Evolutionary conservation across 2,329 filamentous ascomycete species (phyloP).

Genomic region (Microsporum canis): DNA sequence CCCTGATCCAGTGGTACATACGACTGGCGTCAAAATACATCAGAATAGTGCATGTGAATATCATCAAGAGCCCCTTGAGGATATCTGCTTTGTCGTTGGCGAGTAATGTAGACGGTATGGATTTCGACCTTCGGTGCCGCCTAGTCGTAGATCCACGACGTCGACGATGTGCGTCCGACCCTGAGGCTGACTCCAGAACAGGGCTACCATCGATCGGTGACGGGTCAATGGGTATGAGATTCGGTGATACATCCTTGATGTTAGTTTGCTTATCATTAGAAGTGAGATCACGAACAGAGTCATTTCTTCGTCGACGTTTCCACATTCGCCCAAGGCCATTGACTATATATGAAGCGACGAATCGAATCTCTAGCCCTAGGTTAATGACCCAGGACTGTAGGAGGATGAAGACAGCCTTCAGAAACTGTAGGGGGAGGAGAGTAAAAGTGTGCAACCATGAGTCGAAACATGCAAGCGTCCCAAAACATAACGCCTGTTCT

Average conservation of each 20-base stretch:
- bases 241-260: constrained; percentile 11
- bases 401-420: constrained; percentile 67
- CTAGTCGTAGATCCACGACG: constrained; percentile 25
- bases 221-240: background rate
- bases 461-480: constrained; percentile 80
- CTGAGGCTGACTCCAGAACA: background rate
- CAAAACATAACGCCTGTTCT: constrained; percentile 77
- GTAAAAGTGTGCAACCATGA: constrained; percentile 96
- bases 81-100: constrained; percentile 92
- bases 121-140: constrained; percentile 64
- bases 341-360: constrained; percentile 66
- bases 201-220: background rate
- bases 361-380: constrained; percentile 58
- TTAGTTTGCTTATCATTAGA: constrained; percentile 11
- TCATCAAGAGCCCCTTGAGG: constrained; percentile 76
- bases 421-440: constrained; percentile 79
- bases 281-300: constrained; percentile 7
- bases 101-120: constrained; percentile 70
- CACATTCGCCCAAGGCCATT: constrained; percentile 69
- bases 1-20: constrained; percentile 96
- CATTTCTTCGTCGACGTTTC: constrained; percentile 31
- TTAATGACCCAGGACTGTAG: constrained; percentile 67
- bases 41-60: constrained; percentile 71
- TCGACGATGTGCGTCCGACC: constrained; percentile 11
- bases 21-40: constrained; percentile 90